These are phyloP conservation scores for Taphrina sp. DNA, from an alignment of 1,139 yeast species.

Conservation along the genomic window DNA sequence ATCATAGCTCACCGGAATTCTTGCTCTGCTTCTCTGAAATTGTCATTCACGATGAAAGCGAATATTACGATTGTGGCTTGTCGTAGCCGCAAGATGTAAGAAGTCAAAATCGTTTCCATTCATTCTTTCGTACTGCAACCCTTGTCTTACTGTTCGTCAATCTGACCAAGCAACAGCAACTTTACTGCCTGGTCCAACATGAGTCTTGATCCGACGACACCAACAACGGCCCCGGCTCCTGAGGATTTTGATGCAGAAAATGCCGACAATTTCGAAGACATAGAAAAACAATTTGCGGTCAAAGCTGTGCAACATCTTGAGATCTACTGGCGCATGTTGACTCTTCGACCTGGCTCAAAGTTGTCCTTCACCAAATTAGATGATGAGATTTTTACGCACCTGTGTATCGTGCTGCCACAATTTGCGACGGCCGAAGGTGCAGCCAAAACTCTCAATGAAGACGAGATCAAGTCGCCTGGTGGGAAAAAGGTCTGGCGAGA, in stretches of 20 bases:
- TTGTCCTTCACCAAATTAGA: slow-evolving; percentile 50
- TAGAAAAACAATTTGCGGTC: slow-evolving; percentile 64
- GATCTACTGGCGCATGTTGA: slow-evolving; percentile 82
- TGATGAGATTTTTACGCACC: slow-evolving; percentile 71
- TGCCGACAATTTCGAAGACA: slow-evolving; percentile 59
- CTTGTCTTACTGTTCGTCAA: no score
- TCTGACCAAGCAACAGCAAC: no score
- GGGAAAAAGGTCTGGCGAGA: slow-evolving; percentile 92
- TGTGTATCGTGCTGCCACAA: slow-evolving; percentile 81
- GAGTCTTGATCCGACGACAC: slow-evolving; percentile 22
- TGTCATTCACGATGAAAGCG: no score
- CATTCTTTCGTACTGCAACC: no score
- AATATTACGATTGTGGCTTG: no score
- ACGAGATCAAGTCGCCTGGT: slow-evolving; percentile 70
- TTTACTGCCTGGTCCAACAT: neutral
- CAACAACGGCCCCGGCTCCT: slow-evolving; percentile 21
- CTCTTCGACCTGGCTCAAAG: slow-evolving; percentile 77
- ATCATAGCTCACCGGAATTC: no score
- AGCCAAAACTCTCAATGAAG: slow-evolving; percentile 64
- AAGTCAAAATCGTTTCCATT: no score
- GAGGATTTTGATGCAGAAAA: slow-evolving; percentile 53
- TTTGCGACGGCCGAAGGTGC: slow-evolving; percentile 56
- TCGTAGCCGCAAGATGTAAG: no score
- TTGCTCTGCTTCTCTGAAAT: no score
- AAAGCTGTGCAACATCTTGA: slow-evolving; percentile 95